Evolutionary conservation across 345 rosid genomes (phyloP), one percentile per base, ranked within the genome.

Genomic region (Sonneratia caseolaris): DNA sequence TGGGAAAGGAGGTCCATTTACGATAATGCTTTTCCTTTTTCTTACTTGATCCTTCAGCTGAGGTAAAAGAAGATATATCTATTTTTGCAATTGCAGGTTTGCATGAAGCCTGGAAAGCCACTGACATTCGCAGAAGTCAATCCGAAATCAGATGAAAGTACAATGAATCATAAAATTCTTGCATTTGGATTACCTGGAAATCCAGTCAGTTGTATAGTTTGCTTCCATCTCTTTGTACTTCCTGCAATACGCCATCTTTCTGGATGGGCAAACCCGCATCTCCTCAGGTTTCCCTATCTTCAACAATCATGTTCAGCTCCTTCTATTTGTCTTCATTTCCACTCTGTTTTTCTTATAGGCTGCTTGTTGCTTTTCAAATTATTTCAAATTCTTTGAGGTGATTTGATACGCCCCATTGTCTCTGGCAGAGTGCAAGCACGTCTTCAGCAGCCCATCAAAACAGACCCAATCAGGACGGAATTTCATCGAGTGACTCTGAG

Each of bases 111-210:
- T 24, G 98, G 98, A 66, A 95, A 95, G 75, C 99, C 97, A 37
- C 78, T 90, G 83, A 95, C 90, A 19, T 92, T 95, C 85, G 98
- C 94, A 37, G 93, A 88, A 77, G 83, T 95, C 68, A 68, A 75
- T 70, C 71, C 70, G 21, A 84, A 87, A 78, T 72, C 77, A 70
- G 66, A 74, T 53, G 78, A 79, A 37, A 80, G 81, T 75, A 68
- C 51, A 45, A 53, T 36, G 45, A 65, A 72, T 47, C 82, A 82
- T 66, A 89, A 81, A 82, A 81, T 87, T 72, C 91, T 95, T 81
- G 96, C 94, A 59, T 92, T 95, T 84, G 98, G 98, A 38, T 84
- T 95, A 76, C 99, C 99, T 36, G 99, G 99, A 79, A 92, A 95
- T 82, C 99, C 98, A 76, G 99, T 88, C 74, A 88, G 99, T 89